Evolutionary conservation across 257 asterid species (phyloP), one percentile per base, ranked within the genome.

Genomic region (Buddleja alternifolia): DNA sequence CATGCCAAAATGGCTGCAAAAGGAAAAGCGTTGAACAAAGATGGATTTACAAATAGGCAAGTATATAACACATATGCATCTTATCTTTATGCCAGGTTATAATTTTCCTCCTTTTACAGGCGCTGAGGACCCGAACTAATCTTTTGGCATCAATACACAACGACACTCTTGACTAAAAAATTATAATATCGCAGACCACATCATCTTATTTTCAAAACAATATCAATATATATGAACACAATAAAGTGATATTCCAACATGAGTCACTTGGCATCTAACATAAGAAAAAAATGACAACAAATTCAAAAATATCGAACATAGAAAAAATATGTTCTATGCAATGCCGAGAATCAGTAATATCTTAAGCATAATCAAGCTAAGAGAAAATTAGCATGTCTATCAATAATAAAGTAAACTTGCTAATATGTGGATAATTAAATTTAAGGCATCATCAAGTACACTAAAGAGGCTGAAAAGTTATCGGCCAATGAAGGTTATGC

Each of bases 1-100:
- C 98, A 6, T 81, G 94, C 98, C 98, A 93, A 77, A 88, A 93
- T 52, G 98, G 98, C 98, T 93, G 89, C 92, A 84, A 73, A 54
- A 50, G 44, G 20, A 56, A 74, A 16, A 53, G 63, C 58, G 6
- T 50, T 36, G 63, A 23, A 63, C n/a, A 69, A 52, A 70, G 63
- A 54, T 46, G n/a, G 63, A 46, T 34, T 37, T 34, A 45, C 51
- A 70, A 48, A 60, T 46, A 24, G 60, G 41, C 44, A 19, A 70
- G 11, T 20, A 73, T 51, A 60, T 54, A 67, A 54, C 66, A 72
- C 8, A 67, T 19, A 60, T 19, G 46, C 58, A 68, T 60, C 60
- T 56, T 14, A 29, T 37, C 42, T 23, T 50, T 4, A 36, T 24
- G 40, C 14, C 56, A n/a, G 46, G 11, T n/a, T 46, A 23, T n/a